Conservation (phyloP, 2,329 filamentous ascomycete species). For the Fusarium metavorans region DNA sequence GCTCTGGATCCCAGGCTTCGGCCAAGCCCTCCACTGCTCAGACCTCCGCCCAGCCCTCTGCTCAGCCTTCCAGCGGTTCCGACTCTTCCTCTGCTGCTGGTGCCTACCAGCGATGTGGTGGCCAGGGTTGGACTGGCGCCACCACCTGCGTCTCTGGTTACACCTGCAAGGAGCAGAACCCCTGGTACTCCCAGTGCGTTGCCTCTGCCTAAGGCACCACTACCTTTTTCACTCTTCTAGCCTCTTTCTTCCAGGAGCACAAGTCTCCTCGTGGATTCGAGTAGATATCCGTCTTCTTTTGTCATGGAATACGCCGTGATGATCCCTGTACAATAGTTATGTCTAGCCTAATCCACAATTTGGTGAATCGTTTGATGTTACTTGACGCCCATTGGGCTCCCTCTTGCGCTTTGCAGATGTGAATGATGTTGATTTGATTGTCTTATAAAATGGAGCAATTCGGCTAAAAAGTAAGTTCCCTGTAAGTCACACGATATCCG, state of each 20-base stretch:
- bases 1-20: not conserved
- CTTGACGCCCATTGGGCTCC: not conserved
- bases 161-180: conserved; percentile 52
- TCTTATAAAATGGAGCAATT: not conserved
- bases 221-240: not conserved
- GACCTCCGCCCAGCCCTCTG: not conserved
- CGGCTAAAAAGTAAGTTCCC: not conserved
- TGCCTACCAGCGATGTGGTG: conserved; percentile 54
- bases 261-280: not conserved
- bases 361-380: conserved; percentile 2
- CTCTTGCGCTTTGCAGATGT: not conserved
- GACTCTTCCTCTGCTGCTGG: not conserved
- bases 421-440: not conserved
- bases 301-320: conserved; percentile 4
- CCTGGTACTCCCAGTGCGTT: conserved; percentile 55
- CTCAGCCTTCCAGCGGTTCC: not conserved
- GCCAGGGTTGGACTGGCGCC: conserved; percentile 53
- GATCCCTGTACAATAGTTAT: conserved; percentile 9
- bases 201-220: not conserved
- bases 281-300: not conserved
- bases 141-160: conserved; percentile 57
- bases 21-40: not conserved
- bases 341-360: conserved; percentile 6
- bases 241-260: not conserved
- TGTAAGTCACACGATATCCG: not conserved